Base-by-base conservation (phyloP, 2,329 filamentous ascomycete species). In the Fusarium graminum region DNA sequence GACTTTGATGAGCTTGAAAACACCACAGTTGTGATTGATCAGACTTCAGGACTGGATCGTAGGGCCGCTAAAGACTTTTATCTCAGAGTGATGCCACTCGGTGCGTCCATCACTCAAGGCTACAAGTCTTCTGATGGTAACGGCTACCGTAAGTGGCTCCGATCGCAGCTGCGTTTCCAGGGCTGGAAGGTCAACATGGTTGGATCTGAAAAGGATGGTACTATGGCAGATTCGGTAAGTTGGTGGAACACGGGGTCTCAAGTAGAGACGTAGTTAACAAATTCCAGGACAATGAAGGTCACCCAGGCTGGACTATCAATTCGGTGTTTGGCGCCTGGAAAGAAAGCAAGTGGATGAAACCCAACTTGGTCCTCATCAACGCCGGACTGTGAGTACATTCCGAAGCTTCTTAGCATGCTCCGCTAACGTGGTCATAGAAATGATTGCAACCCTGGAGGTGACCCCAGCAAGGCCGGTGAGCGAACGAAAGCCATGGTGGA, bases 151-250 rank as follows among this genome's bases (percentile, higher is more conserved):
- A 50, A 51, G 13, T 50, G 28, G 29, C 44, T 51, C 9, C 52
- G 45, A 12, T 10, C 45, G n/a, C 28, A 50, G 25, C 52, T 56
- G 14, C 52, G 45, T 6, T 56, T 36, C 13, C 22, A 13, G 6
- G 52, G 52, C 10, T 51, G 45, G 45, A 38, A 51, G 11, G 45
- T 51, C 14, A 56, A 51, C 11, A 51, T 56, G 52, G 30, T 51
- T 13, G 45, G 52, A n/a, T 51, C 44, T 1, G 12, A 51, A 9
- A 13, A 28, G 10, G 36, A 50, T 25, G 52, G 45, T 0, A 25
- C 36, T 7, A 43, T 56, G 44, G 39, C 45, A 26, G 52, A 56
- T 9, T 41, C 46, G 3, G 52, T 56, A 12, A 29, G 25, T 17
- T 25, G 12, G 1, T 13, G 8, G 1, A 4, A 14, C 4, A 14